A percentile compares a stretch with the other conserved stretches of the same genome.
phyloP scores from a whole-genome alignment of 371 early-diverging fungal genomes.

The Apophysomyces ossiformis region DNA sequence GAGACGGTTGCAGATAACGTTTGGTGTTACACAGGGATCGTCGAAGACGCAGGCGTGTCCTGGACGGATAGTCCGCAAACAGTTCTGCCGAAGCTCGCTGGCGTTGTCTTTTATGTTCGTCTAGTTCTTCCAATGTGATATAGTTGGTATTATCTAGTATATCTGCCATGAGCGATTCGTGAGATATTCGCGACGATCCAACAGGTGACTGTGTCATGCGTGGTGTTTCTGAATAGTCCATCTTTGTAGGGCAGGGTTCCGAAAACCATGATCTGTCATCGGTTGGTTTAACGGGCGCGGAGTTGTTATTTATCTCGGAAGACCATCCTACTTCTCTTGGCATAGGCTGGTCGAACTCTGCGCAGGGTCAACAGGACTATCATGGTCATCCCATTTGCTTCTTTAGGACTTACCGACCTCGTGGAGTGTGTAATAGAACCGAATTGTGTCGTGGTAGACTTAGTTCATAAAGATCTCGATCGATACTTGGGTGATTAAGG shows the following conservation, averaged over 20 bases:
- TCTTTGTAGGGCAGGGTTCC: neutral
- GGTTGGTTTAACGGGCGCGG: neutral
- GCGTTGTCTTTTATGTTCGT: neutral
- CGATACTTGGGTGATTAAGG: conserved; percentile 14
- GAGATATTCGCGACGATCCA: neutral
- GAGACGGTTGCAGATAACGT: neutral
- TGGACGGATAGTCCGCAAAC: conserved; percentile 11
- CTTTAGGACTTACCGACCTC: neutral
- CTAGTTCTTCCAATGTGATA: conserved; percentile 3
- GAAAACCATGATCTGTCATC: conserved; percentile 1
- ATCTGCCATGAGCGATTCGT: neutral
- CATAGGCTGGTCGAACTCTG: neutral
- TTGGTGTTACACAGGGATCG: conserved; percentile 14
- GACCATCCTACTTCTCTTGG: neutral
- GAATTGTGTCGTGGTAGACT: neutral
- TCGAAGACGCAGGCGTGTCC: conserved; percentile 18
- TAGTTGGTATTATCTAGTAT: neutral
- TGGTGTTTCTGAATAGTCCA: neutral
- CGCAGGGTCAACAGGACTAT: neutral
- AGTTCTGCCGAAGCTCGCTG: neutral
- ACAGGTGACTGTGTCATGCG: conserved; percentile 4
- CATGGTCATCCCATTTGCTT: neutral
- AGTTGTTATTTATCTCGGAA: neutral
- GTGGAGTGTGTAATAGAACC: neutral
- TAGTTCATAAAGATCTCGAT: neutral